A percentile compares a stretch with the other conserved stretches of the same genome.
Conservation (phyloP, 371 early-diverging fungal species). For the Mucor lusitanicus region DNA sequence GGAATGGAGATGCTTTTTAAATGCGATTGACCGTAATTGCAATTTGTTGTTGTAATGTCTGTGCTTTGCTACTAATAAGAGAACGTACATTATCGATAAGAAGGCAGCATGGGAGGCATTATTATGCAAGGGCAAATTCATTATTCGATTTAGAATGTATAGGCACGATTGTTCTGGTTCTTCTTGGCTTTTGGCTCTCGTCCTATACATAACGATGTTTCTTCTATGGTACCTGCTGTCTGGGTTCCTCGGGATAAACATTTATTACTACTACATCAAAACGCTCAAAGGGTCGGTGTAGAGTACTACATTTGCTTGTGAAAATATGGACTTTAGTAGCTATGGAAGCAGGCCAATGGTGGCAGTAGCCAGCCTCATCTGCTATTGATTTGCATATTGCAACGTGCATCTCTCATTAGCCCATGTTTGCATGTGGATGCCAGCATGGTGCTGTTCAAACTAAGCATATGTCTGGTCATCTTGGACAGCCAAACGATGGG, state of each 20-base stretch:
- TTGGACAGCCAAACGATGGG: neutral
- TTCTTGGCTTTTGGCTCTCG: neutral
- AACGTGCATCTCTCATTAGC: too few relatives aligned
- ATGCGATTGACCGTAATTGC: neutral
- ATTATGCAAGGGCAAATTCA: neutral
- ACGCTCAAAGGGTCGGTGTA: too few relatives aligned
- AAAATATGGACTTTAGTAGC: too few relatives aligned
- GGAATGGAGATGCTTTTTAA: neutral
- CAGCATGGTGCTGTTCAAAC: neutral
- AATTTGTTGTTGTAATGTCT: neutral
- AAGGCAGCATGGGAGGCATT: neutral
- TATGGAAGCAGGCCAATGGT: too few relatives aligned
- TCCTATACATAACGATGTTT: too few relatives aligned
- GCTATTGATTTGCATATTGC: too few relatives aligned
- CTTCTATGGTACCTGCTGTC: too few relatives aligned
- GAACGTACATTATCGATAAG: neutral
- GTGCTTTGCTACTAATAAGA: neutral
- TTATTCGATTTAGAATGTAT: neutral
- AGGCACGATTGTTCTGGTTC: too few relatives aligned
- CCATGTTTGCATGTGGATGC: neutral
- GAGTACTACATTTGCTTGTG: neutral
- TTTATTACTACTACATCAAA: too few relatives aligned
- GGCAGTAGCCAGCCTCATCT: too few relatives aligned
- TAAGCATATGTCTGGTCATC: neutral
- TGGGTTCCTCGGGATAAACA: neutral